Evolutionary conservation across 2,329 filamentous ascomycete species (phyloP).

Genomic region (Cercospora sp.): DNA sequence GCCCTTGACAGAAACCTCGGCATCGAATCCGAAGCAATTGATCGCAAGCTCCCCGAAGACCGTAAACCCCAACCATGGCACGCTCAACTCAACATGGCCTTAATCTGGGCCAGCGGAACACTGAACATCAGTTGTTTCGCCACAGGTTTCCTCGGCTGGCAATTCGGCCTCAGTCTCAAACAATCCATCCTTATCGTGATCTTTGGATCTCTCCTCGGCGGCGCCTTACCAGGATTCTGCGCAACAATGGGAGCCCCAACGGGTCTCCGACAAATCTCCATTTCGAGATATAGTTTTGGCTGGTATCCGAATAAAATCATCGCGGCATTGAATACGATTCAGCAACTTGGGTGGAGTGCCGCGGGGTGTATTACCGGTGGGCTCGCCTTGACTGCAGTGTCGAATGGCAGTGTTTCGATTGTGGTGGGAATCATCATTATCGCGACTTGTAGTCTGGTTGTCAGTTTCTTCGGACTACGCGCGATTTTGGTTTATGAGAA

Average conservation of each 20-base stretch:
- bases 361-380: slow-evolving; percentile 48
- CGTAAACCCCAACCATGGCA: slow-evolving; percentile 46
- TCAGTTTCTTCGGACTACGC: slow-evolving; percentile 46
- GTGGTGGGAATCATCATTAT: slow-evolving; percentile 49
- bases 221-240: slow-evolving; percentile 37
- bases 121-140: slow-evolving; percentile 42
- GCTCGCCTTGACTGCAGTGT: slow-evolving; percentile 44
- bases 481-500: slow-evolving; percentile 51
- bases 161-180: slow-evolving; percentile 50
- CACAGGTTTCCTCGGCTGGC: slow-evolving; percentile 49
- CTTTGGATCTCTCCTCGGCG: slow-evolving; percentile 38
- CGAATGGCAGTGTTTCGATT: slow-evolving; percentile 46
- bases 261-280: slow-evolving; percentile 47
- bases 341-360: slow-evolving; percentile 47
- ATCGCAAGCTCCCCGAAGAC: slow-evolving; percentile 48
- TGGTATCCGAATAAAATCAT: slow-evolving; percentile 53
- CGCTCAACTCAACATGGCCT: slow-evolving; percentile 36
- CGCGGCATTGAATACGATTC: slow-evolving; percentile 49
- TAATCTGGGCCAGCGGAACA: slow-evolving; percentile 40
- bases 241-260: slow-evolving; percentile 39
- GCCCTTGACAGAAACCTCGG: slow-evolving; percentile 49
- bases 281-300: slow-evolving; percentile 52
- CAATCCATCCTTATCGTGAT: slow-evolving; percentile 40
- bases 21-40: slow-evolving; percentile 51
- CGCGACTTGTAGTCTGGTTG: slow-evolving; percentile 40